Evolutionary conservation across 257 asterid genomes (phyloP), one percentile per base, ranked within the genome.

Genomic region (Verbena officinalis): DNA sequence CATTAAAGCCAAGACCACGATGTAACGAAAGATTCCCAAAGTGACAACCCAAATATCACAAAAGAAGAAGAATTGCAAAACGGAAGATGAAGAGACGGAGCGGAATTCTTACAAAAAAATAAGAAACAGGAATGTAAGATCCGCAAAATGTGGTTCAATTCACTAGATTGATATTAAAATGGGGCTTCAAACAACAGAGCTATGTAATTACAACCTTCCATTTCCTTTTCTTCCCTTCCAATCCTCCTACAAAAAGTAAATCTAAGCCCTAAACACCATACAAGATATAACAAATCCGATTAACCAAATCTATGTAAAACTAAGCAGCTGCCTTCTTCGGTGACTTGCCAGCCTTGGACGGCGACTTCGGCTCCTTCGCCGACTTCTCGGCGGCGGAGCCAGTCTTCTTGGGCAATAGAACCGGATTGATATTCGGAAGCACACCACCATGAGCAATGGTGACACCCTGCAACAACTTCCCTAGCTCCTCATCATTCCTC

Each of bases 371-470:
- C 53, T 72, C 83, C 69, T 72, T 75, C 13, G 70, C 21, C 0
- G 78, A 66, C 55, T 74, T 77, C 0, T 80, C 82, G 4, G 70
- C 73, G 1, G 83, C 73, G n/a, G n/a, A n/a, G 1, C 86, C 86
- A 34, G 83, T 66, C 69, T 81, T 81, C 73, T 81, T 81, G 1
- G 86, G 86, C 76, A 81, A 45, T 7, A 81, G 69, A 15, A 81
- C 77, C 17, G 86, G 86, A 54, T 81, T 81, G 20, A 81, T 81
- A 40, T 81, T 75, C 2, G 86, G 86, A 17, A 81, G 68, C 31
- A 81, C 83, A 0, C 86, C 86, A 9, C 86, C 86, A 15, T 81
- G 86, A 7, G 86, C 86, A 24, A 81, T 81, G 4, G 86, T 81
- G n/a, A 81, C 86, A 4, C 86, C 86, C 23, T 63, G 71, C 52